These are phyloP conservation scores for Microascus cirrosus DNA, from an alignment of 2,329 filamentous ascomycete species.

Conservation along the genomic window DNA sequence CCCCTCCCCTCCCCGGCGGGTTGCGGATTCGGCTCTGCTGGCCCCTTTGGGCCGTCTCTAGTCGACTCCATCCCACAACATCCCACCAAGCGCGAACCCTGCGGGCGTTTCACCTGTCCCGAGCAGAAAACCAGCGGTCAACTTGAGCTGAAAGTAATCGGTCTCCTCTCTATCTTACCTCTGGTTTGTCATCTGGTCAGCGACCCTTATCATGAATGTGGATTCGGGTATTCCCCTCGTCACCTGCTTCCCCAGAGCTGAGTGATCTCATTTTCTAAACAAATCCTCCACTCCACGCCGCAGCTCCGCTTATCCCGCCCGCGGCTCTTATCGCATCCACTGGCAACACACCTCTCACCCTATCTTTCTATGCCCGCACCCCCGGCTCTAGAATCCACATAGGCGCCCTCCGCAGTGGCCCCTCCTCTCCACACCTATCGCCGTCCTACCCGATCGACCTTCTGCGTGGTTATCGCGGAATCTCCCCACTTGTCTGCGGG, in stretches of 20 bases:
- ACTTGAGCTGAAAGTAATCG: background rate
- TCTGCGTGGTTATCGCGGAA: background rate
- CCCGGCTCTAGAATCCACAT: background rate
- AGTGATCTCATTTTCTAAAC: background rate
- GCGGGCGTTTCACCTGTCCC: background rate
- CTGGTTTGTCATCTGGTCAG: background rate
- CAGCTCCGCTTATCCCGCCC: background rate
- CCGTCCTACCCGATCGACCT: background rate
- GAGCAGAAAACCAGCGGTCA: background rate
- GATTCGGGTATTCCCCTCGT: background rate
- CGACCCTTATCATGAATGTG: background rate
- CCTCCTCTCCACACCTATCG: background rate
- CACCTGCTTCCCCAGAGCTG: background rate
- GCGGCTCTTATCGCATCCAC: background rate
- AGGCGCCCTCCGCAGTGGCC: background rate
- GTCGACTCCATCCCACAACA: background rate
- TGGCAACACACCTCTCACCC: background rate
- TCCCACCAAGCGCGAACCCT: background rate
- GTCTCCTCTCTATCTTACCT: background rate
- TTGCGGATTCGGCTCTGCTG: background rate
- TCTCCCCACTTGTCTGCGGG: background rate
- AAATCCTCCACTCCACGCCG: background rate
- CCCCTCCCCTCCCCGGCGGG: no score
- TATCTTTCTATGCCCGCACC: background rate
- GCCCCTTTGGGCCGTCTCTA: background rate